These are phyloP conservation scores for Termitomyces titanicus DNA, from an alignment of 768 basidiomycete genomes.

Conservation along the genomic window DNA sequence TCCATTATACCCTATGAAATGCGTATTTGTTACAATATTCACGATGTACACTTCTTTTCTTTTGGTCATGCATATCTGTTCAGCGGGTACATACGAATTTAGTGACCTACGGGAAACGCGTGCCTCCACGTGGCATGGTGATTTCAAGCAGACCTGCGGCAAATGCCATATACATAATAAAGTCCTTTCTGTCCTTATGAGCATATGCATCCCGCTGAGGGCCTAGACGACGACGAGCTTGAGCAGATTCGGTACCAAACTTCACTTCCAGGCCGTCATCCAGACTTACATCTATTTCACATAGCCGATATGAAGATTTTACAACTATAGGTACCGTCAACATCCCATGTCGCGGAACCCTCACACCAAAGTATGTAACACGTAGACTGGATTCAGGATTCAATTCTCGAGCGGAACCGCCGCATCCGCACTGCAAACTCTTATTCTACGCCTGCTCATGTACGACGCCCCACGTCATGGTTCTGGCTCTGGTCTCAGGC, in stretches of 20 bases:
- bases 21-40: not conserved
- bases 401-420: constrained; percentile 81
- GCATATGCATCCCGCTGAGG: constrained; percentile 38
- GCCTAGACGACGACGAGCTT: constrained; percentile 62
- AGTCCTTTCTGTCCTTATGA: constrained; percentile 14
- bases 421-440: constrained; percentile 61
- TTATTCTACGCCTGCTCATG: constrained; percentile 24
- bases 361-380: not conserved
- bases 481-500: constrained; percentile 62
- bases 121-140: constrained; percentile 8
- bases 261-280: not conserved
- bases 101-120: too few species aligned
- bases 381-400: constrained; percentile 96
- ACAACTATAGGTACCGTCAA: constrained; percentile 74
- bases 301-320: constrained; percentile 92
- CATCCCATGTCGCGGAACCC: not conserved
- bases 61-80: not conserved
- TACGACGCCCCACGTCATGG: constrained; percentile 30
- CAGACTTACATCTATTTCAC: constrained; percentile 13
- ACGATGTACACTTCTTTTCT: constrained; percentile 5
- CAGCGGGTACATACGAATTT: too few species aligned
- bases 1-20: constrained; percentile 10
- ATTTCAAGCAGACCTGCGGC: not conserved
- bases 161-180: not conserved
- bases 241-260: constrained; percentile 56